Conservation (phyloP, 176 grass and related monocot species). For the Tillandsia leiboldiana region DNA sequence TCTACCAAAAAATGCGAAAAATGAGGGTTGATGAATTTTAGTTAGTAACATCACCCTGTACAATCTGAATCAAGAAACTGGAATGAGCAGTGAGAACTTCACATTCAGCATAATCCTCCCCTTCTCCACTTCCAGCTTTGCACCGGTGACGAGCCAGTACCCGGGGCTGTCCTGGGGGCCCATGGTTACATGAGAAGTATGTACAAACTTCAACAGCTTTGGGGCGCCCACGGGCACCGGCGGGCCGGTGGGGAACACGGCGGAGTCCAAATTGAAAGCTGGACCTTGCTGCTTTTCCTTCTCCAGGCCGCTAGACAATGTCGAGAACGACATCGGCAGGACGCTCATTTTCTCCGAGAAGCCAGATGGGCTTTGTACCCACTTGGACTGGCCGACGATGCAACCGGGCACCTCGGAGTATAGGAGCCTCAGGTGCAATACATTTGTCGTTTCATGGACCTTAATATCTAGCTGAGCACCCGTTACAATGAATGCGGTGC, state of each 20-base stretch:
- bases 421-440: conserved; percentile 64
- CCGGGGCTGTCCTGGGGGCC: conserved; percentile 71
- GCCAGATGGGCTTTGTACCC: conserved; percentile 27
- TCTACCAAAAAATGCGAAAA: no score
- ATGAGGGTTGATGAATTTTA: no score
- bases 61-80: conserved; percentile 32
- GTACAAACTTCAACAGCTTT: conserved; percentile 70
- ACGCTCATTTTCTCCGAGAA: conserved; percentile 48
- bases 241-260: conserved; percentile 43
- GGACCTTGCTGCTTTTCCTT: conserved; percentile 20
- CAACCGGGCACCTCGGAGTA: conserved; percentile 52
- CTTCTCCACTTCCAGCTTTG: conserved; percentile 65
- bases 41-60: neutral
- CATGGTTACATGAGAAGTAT: conserved; percentile 59
- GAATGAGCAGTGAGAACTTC: conserved; percentile 75
- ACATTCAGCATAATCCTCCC: conserved; percentile 73
- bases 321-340: conserved; percentile 29
- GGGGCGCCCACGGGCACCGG: conserved; percentile 51
- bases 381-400: conserved; percentile 52
- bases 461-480: conserved; percentile 64
- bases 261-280: conserved; percentile 45
- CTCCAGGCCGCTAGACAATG: conserved; percentile 11
- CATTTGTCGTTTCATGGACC: conserved; percentile 20
- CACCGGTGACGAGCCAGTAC: conserved; percentile 82
- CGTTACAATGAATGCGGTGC: conserved; percentile 41